Percentiles rank a stretch among this genome's conserved stretches.
phyloP scores from a whole-genome alignment of 129 eudicot genomes.

The Artemisia annua region DNA sequence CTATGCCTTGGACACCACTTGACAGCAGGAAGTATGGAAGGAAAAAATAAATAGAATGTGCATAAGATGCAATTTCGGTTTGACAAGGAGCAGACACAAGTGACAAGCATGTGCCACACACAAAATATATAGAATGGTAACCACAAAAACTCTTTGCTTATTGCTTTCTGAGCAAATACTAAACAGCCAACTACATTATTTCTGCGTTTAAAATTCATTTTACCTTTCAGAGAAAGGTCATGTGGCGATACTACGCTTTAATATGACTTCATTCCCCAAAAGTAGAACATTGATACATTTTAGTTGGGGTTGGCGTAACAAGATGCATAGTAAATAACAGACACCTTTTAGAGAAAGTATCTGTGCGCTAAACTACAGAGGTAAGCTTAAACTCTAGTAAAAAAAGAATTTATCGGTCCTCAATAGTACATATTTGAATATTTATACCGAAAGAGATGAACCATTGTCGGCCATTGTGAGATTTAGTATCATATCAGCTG shows the following conservation, averaged over 20 bases:
- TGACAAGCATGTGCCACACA: too few relatives aligned
- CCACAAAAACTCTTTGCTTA: too few relatives aligned
- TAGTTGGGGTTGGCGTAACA: neutral
- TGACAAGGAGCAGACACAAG: too few relatives aligned
- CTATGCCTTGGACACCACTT: too few relatives aligned
- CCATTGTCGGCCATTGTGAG: slow-evolving; percentile 85
- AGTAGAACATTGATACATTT: neutral
- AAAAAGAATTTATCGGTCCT: neutral
- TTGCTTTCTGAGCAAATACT: neutral
- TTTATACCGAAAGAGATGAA: slow-evolving; percentile 83
- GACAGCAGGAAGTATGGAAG: too few relatives aligned
- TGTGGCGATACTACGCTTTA: neutral
- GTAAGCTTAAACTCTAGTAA: neutral
- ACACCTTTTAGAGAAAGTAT: slow-evolving; percentile 8
- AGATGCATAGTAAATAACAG: slow-evolving; percentile 1
- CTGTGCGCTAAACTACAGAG: slow-evolving; percentile 2
- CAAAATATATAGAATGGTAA: too few relatives aligned
- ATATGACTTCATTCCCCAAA: neutral
- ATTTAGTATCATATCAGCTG: slow-evolving; percentile 91
- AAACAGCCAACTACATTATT: neutral
- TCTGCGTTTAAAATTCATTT: neutral
- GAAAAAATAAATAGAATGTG: too few relatives aligned
- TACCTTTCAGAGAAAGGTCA: too few relatives aligned
- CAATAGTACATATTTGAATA: neutral
- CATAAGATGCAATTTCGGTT: too few relatives aligned